Conservation (phyloP, 202 grass and related monocot genomes). For the Panicum virgatum region DNA sequence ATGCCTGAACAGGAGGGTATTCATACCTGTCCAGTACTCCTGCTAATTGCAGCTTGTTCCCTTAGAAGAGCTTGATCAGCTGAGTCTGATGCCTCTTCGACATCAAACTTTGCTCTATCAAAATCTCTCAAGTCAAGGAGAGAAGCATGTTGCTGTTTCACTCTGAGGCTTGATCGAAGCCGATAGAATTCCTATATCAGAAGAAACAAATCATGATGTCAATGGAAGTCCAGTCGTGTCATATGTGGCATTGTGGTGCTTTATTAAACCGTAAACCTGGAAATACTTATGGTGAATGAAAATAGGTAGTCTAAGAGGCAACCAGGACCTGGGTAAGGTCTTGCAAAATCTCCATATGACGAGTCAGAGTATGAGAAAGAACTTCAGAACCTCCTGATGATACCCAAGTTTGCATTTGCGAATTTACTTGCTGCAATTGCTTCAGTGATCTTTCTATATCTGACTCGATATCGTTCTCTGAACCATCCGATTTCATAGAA, state of each 20-base stretch:
- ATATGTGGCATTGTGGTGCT: background rate
- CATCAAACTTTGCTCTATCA: constrained; percentile 77
- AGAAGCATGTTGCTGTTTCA: constrained; percentile 91
- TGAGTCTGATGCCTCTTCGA: constrained; percentile 63
- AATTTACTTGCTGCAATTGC: constrained; percentile 97
- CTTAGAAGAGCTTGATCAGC: constrained; percentile 79
- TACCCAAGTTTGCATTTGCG: constrained; percentile 97
- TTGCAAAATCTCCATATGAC: constrained; percentile 98
- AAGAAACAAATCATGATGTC: constrained; percentile 24
- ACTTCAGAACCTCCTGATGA: constrained; percentile 87
- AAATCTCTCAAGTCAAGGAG: constrained; percentile 99
- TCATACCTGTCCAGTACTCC: constrained; percentile 87
- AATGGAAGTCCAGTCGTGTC: background rate
- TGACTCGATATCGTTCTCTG: constrained; percentile 74
- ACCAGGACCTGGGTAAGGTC: constrained; percentile 83
- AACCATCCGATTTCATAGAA: constrained; percentile 89
- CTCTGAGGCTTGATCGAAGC: constrained; percentile 75
- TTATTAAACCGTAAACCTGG: background rate
- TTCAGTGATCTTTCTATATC: constrained; percentile 88
- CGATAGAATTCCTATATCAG: constrained; percentile 83
- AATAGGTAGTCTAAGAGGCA: constrained; percentile 24
- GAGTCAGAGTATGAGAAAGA: constrained; percentile 93
- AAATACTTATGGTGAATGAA: constrained; percentile 5
- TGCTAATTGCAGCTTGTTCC: constrained; percentile 77
- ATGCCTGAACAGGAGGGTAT: background rate